phyloP scores from a whole-genome alignment of 139 green algal species.

The Astrephomene gubernaculifera region DNA sequence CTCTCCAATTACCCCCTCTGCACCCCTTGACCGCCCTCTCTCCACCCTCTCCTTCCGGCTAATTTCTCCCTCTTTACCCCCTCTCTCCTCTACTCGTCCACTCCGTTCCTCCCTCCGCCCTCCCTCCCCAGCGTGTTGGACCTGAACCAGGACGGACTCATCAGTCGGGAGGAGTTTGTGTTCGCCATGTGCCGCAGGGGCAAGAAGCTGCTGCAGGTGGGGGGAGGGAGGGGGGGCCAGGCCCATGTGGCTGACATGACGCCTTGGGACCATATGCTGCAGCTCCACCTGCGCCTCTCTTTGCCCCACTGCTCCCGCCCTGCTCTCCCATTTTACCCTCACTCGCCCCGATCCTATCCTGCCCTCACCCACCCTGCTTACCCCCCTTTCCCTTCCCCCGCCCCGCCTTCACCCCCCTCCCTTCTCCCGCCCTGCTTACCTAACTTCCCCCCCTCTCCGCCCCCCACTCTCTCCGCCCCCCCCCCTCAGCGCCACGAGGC shows the following conservation, averaged over 20 bases:
- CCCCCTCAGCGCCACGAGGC: constrained; percentile 2
- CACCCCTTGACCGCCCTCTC: no score
- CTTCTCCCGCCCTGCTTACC: no score
- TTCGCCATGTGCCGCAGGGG: not conserved
- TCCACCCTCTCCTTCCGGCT: no score
- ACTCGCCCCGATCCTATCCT: no score
- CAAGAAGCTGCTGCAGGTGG: not conserved
- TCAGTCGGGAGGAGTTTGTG: constrained; percentile 30
- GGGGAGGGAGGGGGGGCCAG: not conserved
- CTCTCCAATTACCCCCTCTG: no score
- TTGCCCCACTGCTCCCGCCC: not conserved
- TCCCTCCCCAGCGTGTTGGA: constrained; percentile 26
- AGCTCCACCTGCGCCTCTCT: not conserved
- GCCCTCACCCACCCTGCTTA: no score
- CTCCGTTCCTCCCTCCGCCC: no score
- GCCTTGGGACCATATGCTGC: not conserved
- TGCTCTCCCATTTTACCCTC: not conserved
- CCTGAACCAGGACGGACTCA: not conserved
- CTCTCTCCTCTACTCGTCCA: no score
- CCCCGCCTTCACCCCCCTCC: not conserved
- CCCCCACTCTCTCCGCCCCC: not conserved
- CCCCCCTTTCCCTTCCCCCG: not conserved
- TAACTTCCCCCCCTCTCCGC: not conserved
- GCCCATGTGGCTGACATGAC: not conserved
- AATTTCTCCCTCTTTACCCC: no score